Evolutionary conservation across 2,329 filamentous ascomycete genomes (phyloP).

Genomic region (Coniochaeta prunicola): DNA sequence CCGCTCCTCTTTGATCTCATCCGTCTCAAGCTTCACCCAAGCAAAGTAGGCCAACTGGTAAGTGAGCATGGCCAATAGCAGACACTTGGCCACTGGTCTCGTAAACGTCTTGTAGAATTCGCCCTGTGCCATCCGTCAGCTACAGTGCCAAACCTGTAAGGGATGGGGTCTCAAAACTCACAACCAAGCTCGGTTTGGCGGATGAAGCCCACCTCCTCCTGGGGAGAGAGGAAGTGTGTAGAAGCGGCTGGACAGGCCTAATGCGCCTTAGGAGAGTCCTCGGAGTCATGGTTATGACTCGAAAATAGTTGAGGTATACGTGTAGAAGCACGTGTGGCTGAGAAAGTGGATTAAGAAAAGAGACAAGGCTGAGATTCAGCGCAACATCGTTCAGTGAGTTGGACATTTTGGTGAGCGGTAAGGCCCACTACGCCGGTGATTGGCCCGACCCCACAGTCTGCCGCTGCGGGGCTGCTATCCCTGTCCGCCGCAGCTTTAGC

Average conservation of each 20-base stretch:
- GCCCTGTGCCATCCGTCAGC: slow-evolving; percentile 30
- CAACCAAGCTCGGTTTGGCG: not conserved
- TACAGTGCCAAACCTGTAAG: not conserved
- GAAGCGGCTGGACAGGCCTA: not conserved
- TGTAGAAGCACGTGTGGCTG: not conserved
- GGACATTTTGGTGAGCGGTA: not conserved
- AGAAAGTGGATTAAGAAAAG: not conserved
- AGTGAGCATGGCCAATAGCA: slow-evolving; percentile 67
- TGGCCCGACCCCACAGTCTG: not conserved
- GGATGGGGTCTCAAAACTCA: not conserved
- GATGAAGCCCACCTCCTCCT: not conserved
- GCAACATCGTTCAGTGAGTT: too few relatives aligned
- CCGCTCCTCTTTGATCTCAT: slow-evolving; percentile 53
- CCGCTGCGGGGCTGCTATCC: not conserved
- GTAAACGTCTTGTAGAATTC: slow-evolving; percentile 71
- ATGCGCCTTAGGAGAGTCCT: not conserved
- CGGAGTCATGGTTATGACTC: not conserved
- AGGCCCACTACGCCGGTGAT: not conserved
- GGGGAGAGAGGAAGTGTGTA: not conserved
- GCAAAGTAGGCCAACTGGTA: slow-evolving; percentile 72
- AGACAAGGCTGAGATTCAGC: not conserved
- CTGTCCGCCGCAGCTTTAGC: not conserved
- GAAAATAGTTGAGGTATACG: not conserved
- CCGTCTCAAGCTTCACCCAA: slow-evolving; percentile 67
- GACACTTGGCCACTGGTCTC: slow-evolving; percentile 64